Base-by-base conservation (phyloP, 2,329 filamentous ascomycete genomes). In the Xylariaceae sp. region DNA sequence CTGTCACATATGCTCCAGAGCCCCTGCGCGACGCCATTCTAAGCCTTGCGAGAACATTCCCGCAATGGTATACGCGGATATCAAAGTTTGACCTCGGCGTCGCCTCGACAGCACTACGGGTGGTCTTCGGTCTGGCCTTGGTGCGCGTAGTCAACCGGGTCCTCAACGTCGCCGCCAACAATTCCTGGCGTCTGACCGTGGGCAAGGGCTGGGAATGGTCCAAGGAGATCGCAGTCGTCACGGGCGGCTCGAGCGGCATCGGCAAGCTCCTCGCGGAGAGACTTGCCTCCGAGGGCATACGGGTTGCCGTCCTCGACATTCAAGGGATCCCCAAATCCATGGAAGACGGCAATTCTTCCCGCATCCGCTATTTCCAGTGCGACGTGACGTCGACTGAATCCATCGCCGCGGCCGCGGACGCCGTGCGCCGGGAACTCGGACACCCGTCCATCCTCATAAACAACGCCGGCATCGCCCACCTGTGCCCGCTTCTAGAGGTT, bases 381-480 rank as follows among this genome's bases (percentile, higher is more conserved):
- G 59, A 60, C 48, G 52, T 60, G 11, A 57, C 59, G 8, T 57
- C 54, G 2, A 52, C 52, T 6, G 46, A 59, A 30, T 55, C 56
- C 1, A 54, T 60, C 2, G 47, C 50, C 3, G 44, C 44, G 31
- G 54, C 56, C 32, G 59, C 59, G 2, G 54, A 57, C 2, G 54
- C 56, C 19, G 27, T 60, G 19, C 59, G 59, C 9, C 49, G 45
- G 8, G 51, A 55, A 34, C 11, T 60, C 3, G 59, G 59, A 32
- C 54, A 60, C 11, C 54, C 59, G 9, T 59, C 59, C 34, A 60
- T 60, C 27, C 59, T 60, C 43, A 51, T 60, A 31, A 60, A 60
- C 19, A 60, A 60, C 37, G 59, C 59, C n/a, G 59, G 59, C 9
- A 40, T 60, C 39, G 50, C 43, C 44, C 53, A 26, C 31, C 50